Percentiles rank a stretch among this genome's conserved stretches.
These are phyloP conservation scores for Vicia sativa DNA, from an alignment of 306 rosid genomes.

Conservation along the genomic window DNA sequence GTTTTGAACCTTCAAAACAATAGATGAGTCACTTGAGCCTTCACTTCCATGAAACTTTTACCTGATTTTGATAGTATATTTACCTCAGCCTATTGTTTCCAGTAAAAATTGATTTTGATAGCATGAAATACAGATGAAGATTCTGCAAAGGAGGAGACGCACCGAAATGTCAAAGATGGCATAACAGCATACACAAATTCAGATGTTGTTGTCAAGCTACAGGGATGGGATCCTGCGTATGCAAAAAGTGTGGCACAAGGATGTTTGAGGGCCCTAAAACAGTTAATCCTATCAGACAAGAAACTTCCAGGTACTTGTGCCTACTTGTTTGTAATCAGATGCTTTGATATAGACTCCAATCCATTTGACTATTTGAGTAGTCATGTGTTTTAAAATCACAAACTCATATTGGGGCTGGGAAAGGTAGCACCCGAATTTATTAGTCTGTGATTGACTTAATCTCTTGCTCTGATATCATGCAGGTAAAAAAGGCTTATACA, in stretches of 20 bases:
- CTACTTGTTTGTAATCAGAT: slow-evolving; percentile 7
- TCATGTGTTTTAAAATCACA: background rate
- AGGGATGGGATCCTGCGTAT: slow-evolving; percentile 82
- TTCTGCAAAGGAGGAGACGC: slow-evolving; percentile 86
- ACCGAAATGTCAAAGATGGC: slow-evolving; percentile 59
- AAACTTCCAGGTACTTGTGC: slow-evolving; percentile 73
- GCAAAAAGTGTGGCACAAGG: slow-evolving; percentile 80
- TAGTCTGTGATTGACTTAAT: background rate
- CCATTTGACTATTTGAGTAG: background rate
- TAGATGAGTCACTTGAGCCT: slow-evolving; percentile 20
- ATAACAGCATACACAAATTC: slow-evolving; percentile 67
- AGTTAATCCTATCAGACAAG: slow-evolving; percentile 76
- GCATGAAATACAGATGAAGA: slow-evolving; percentile 68
- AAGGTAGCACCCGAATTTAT: background rate
- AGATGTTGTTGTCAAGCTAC: slow-evolving; percentile 80
- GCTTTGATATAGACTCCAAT: slow-evolving; percentile 18
- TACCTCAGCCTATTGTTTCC: slow-evolving; percentile 28
- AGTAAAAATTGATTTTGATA: slow-evolving; percentile 24
- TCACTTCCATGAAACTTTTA: slow-evolving; percentile 9
- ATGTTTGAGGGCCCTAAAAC: slow-evolving; percentile 86
- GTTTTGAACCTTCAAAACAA: slow-evolving; percentile 33
- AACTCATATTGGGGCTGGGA: background rate
- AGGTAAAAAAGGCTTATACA: slow-evolving; percentile 86
- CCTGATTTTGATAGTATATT: background rate
- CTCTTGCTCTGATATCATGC: slow-evolving; percentile 23